A percentile compares a stretch with the other conserved stretches of the same genome.
Evolutionary conservation across 257 asterid genomes (phyloP).

Genomic region (Solanum gracilifrons): DNA sequence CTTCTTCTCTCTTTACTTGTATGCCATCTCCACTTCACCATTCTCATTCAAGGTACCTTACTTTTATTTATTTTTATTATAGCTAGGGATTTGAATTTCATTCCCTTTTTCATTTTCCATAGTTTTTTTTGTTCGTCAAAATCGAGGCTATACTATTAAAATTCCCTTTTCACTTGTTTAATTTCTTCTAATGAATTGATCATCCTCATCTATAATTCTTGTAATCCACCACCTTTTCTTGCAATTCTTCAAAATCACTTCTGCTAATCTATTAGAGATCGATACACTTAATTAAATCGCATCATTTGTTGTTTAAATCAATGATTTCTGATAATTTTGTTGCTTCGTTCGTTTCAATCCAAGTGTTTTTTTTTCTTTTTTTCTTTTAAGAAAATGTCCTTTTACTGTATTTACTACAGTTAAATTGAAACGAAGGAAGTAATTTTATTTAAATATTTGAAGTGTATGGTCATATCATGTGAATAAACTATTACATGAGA

Average conservation of each 20-base stretch:
- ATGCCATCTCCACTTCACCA: slow-evolving; percentile 17
- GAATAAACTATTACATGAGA: background rate
- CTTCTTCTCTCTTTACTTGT: slow-evolving; percentile 29
- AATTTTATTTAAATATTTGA: background rate
- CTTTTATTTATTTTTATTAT: background rate
- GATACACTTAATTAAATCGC: background rate
- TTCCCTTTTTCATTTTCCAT: background rate
- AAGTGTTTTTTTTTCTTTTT: background rate
- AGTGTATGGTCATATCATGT: background rate
- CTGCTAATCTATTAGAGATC: background rate
- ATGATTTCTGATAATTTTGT: background rate
- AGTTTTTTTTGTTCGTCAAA: background rate
- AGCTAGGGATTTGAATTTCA: background rate
- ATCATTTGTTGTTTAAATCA: background rate
- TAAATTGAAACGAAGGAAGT: background rate
- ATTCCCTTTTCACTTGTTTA: background rate
- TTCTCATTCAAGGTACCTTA: background rate
- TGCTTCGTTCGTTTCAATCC: background rate
- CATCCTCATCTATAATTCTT: background rate
- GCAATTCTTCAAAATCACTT: background rate
- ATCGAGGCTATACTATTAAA: background rate
- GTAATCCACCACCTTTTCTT: background rate
- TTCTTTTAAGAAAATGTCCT: background rate
- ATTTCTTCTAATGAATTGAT: background rate
- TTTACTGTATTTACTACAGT: too few species aligned